phyloP scores from a whole-genome alignment of 2,329 filamentous ascomycete genomes.

The Botrytis cinerea region DNA sequence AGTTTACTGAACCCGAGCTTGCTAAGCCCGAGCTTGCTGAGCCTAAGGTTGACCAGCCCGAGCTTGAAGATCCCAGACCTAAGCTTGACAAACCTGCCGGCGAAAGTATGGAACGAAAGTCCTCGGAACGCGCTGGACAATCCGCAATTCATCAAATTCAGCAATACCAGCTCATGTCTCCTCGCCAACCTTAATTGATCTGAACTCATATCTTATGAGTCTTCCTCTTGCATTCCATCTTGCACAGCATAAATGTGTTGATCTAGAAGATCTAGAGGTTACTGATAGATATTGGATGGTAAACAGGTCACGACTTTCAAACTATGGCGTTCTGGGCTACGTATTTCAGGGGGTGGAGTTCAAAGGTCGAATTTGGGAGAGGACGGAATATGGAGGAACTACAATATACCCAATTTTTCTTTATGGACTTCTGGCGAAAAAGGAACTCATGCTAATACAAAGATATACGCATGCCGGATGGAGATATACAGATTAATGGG shows the following conservation, averaged over 20 bases:
- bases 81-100: neutral
- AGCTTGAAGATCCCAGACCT: neutral
- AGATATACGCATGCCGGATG: too few species aligned
- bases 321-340: neutral
- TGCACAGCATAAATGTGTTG: neutral
- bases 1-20: neutral
- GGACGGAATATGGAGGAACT: neutral
- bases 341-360: neutral
- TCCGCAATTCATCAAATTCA: neutral
- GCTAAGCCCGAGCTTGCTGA: neutral
- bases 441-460: neutral
- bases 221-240: neutral
- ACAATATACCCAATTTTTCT: neutral
- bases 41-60: neutral
- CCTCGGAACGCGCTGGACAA: neutral
- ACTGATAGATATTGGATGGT: neutral
- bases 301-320: neutral
- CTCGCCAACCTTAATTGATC: neutral
- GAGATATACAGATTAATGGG: neutral
- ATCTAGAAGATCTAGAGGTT: neutral
- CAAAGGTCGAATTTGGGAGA: neutral
- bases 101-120: neutral
- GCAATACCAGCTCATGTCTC: conserved; percentile 9
- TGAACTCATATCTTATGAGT: neutral
- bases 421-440: neutral